phyloP scores from a whole-genome alignment of 768 basidiomycete genomes.

The Auricularia heimuer region DNA sequence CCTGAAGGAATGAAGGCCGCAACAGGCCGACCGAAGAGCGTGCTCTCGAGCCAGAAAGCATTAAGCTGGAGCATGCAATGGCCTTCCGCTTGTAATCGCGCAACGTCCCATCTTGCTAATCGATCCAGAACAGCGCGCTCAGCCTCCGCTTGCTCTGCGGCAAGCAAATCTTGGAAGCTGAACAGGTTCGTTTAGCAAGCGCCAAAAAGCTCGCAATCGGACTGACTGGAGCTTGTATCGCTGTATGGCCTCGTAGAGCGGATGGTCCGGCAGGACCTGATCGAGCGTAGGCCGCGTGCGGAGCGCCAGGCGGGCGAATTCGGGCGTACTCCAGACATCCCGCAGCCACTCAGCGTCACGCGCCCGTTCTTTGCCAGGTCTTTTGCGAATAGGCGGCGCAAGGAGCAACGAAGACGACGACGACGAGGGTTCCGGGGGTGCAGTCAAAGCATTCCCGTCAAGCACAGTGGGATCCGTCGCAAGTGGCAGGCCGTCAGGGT shows the following conservation, averaged over 20 bases:
- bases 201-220: neutral
- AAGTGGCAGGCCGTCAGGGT: neutral
- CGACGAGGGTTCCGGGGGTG: neutral
- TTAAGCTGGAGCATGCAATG: slow-evolving; percentile 58
- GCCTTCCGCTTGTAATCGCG: slow-evolving; percentile 54
- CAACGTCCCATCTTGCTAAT: slow-evolving; percentile 51
- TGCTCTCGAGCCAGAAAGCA: slow-evolving; percentile 61
- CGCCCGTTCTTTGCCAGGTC: neutral
- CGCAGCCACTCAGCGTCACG: neutral
- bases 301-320: neutral
- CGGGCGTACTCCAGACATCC: neutral
- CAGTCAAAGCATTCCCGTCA: neutral
- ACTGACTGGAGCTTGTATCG: slow-evolving; percentile 47
- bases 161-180: slow-evolving; percentile 40
- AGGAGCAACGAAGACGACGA: neutral
- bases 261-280: slow-evolving; percentile 3
- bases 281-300: neutral
- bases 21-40: slow-evolving; percentile 52
- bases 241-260: slow-evolving; percentile 40
- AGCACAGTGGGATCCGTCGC: neutral
- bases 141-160: slow-evolving; percentile 55
- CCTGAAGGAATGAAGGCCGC: slow-evolving; percentile 44
- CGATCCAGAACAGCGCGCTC: slow-evolving; percentile 52
- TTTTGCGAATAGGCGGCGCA: neutral
- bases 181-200: neutral